Base-by-base conservation (phyloP, 2,329 filamentous ascomycete species). In the Aspergillus oerlinghausenensis region DNA sequence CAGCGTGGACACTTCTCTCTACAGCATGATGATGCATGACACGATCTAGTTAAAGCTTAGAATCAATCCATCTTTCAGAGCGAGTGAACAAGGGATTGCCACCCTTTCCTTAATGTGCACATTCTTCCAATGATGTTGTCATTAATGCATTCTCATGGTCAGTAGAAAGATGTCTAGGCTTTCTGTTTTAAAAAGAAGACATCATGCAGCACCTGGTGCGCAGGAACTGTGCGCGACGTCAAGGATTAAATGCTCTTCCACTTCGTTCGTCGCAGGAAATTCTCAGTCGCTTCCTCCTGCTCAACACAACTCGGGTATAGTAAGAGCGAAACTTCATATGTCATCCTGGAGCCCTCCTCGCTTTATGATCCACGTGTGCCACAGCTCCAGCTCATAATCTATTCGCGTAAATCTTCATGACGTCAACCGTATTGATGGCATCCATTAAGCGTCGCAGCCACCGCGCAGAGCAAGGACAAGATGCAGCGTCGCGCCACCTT, bases 391-490 rank as follows among this genome's bases (percentile, higher is more conserved):
- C n/a, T 19, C 55, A 38, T 23, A 17, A 47, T 25, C 32, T 35
- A 40, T 32, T 35, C 42, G 54, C 51, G 51, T 49, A 32, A 50
- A 29, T 26, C 38, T 49, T 58, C 29, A 26, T 51, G 54, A 56
- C 55, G 49, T 48, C 55, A 32, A 29, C 52, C 56, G 53, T 45
- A 6, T 56, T 48, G 29, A 56, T 58, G 60, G 55, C 61, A 62
- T 58, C 62, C 60, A 62, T 54, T 60, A 50, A 25, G 32, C 38
- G 25, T 53, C 28, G 35, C 43, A 65, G 54, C 93, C 93, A 55
- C 94, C 94, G 72, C 94, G 86, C 59, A 99, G 86, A 47, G 94
- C 95, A 64, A 99, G 87, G 52, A 99, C 94, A 71, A 99, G 81
- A 82, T 99, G 94, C 66, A 99, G 82, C 38, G 93, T 99, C 60